Conservation (phyloP, 148 eudicot species). For the Rhododendron molle region DNA sequence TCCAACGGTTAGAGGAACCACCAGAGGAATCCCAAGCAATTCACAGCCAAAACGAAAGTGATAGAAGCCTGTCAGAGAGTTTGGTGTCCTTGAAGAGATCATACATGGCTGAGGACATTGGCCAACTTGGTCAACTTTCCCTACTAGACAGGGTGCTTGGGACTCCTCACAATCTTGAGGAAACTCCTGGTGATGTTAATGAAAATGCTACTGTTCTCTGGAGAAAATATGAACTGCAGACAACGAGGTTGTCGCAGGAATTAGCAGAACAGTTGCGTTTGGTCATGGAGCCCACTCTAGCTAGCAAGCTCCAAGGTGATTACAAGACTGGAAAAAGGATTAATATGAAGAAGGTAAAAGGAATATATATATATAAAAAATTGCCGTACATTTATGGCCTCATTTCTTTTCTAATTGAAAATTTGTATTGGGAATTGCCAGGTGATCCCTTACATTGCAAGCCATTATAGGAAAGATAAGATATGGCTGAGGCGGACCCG, state of each 20-base stretch:
- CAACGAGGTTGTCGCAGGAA: conserved; percentile 91
- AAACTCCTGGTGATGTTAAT: conserved; percentile 36
- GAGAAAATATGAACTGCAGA: conserved; percentile 74
- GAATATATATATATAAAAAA: background rate
- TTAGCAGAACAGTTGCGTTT: conserved; percentile 94
- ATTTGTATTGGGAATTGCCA: conserved; percentile 18
- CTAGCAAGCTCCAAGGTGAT: conserved; percentile 98
- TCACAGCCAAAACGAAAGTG: conserved; percentile 14
- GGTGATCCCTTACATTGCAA: conserved; percentile 93
- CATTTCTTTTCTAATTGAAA: background rate
- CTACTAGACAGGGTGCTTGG: conserved; percentile 36
- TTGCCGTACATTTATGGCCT: background rate
- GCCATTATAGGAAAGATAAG: conserved; percentile 91
- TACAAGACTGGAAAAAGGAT: conserved; percentile 97
- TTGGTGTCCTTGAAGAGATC: conserved; percentile 54
- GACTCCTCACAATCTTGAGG: conserved; percentile 40
- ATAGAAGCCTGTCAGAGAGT: conserved; percentile 40
- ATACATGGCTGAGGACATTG: conserved; percentile 36
- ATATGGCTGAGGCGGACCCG: conserved; percentile 95
- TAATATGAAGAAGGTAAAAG: conserved; percentile 90
- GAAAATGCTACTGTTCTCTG: conserved; percentile 59
- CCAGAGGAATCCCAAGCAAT: conserved; percentile 32
- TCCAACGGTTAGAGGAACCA: conserved; percentile 22
- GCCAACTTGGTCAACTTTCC: conserved; percentile 29
- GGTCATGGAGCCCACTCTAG: conserved; percentile 94